Evolutionary conservation across 1,284 basidiomycete genomes (phyloP), one percentile per base, ranked within the genome.

Genomic region (Cryptococcus neoformans): DNA sequence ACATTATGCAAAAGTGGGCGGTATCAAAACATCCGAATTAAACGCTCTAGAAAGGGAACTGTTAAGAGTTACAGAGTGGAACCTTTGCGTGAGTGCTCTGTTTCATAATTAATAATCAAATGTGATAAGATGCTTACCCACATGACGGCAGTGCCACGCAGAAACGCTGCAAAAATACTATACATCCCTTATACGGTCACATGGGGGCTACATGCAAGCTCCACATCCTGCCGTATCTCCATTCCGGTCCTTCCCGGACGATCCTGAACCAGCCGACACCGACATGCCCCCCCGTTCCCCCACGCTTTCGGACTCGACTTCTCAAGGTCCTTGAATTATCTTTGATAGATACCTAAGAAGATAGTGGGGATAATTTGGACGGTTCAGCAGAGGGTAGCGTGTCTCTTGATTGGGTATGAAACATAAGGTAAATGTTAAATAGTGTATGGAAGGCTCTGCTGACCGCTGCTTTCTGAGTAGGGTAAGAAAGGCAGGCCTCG

Each of bases 1-100:
- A 51, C 85, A 92, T 69, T 96, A 96, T 78, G 90, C 93, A 36
- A 89, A 88, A 79, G 92, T 97, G 40, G 93, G 93, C 63, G 93
- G 93, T 51, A 92, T 96, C 73, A 86, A 89, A 64, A 81, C 92
- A 54, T 81, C 82, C 57, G 93, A 97, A 79, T 85, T 97, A 75
- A 94, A 95, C 78, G 81, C 89, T 64, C 84, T 97, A 60, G 93
- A 97, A 80, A 83, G 90, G 70, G 93, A 96, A 74, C 92, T 97
- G 74, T 83, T 96, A 44, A 82, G 83, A 59, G 87, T 87, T 71
- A 91, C 94, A 54, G 90, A 94, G 70, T 97, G 93, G 93, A 83
- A 86, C 64, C 81, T 97, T 65, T 90, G 86, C 81, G 92, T 95
- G 75, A 84, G 91, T 78, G 14, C 4, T 35, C 34, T 34, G 7